Evolutionary conservation across 2,329 filamentous ascomycete species (phyloP).

Genomic region (Talaromyces funiculosus): DNA sequence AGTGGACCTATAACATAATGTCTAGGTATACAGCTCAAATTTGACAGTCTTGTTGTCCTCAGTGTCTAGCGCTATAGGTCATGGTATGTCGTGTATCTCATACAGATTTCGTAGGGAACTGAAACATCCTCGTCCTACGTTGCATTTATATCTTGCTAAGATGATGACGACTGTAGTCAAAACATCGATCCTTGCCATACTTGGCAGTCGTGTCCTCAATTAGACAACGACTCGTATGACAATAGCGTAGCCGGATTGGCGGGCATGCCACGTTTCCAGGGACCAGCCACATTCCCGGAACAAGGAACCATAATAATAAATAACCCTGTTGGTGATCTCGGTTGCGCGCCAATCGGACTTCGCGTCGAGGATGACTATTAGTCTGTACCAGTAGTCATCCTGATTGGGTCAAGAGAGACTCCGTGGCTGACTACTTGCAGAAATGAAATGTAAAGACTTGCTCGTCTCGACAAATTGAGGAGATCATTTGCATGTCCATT

Average conservation of each 20-base stretch:
- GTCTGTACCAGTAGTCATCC: neutral
- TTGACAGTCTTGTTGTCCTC: neutral
- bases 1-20: neutral
- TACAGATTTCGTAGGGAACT: neutral
- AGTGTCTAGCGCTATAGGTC: neutral
- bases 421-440: neutral
- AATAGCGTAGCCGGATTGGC: neutral
- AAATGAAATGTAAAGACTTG: neutral
- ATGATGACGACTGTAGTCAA: neutral
- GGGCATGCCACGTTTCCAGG: constrained; percentile 11
- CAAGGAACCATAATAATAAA: constrained; percentile 5
- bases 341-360: neutral
- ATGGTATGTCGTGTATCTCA: neutral
- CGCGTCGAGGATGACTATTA: neutral
- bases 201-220: neutral
- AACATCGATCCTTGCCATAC: neutral
- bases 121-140: neutral
- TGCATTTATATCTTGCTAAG: neutral
- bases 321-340: neutral
- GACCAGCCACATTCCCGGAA: constrained; percentile 10
- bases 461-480: neutral
- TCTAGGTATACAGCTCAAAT: neutral
- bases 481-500: constrained; percentile 51
- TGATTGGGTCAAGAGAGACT: neutral
- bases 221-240: neutral